Base-by-base conservation (phyloP, 2,329 filamentous ascomycete genomes). In the Trichothecium sympodiale region DNA sequence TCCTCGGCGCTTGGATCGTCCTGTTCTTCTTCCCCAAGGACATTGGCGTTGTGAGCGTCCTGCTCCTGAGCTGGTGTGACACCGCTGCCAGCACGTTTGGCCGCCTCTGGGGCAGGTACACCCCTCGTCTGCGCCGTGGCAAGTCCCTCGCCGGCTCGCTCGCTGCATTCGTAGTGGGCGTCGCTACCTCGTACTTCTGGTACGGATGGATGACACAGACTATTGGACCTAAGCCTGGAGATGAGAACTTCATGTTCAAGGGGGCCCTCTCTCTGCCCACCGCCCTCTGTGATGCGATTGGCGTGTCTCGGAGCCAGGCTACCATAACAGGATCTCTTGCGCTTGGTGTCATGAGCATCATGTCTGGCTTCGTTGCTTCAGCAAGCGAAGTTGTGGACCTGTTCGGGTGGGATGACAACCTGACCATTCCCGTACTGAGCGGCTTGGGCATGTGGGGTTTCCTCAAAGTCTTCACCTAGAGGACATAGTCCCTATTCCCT, bases 21-120 rank as follows among this genome's bases (percentile, higher is more conserved):
- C 74, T 96, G 45, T 76, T 76, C 46, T 86, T 85, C 56, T 86
- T 93, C 56, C 86, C 88, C 43, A 98, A 96, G 62, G 91, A 98
- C 50, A 74, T 98, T 17, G 87, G 81, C 7, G 81, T 94, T 33
- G 81, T 96, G 67, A 80, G 83, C 41, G 82, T 96, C 30, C 67
- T 98, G 49, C 72, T 98, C 29, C 74, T 98, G 17, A 93, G 84
- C 53, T 98, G 91, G 91, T 98, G 91, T 60, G 91, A 98, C 57
- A 96, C 91, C 1, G 91, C 91, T 26, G 91, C 91, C 34, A 91
- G 83, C 54, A 98, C 91, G 0, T 88, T 98, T 52, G 91, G 91
- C 36, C 76, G 91, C 37, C 66, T 89, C 12, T 96, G 84, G 62
- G 91, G 91, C 29, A 75, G 81, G 42, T 88, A 95, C 54, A 98